Base-by-base conservation (phyloP, 306 rosid genomes). In the Gastrolobium bilobum region DNA sequence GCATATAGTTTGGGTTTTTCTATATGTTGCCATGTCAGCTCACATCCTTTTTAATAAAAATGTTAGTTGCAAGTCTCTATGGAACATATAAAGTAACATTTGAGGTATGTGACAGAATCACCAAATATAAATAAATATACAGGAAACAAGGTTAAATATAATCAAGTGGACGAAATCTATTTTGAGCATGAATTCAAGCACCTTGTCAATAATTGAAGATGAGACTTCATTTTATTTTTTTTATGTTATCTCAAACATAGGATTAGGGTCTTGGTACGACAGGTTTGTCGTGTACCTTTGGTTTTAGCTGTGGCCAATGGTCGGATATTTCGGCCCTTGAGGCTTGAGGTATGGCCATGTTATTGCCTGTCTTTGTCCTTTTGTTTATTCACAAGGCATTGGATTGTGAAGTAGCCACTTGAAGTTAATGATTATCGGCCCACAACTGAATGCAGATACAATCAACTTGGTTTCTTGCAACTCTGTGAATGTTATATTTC, bases 391-490 rank as follows among this genome's bases (percentile, higher is more conserved):
- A 60, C 34, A 38, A 4, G 77, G 1, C 66, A 71, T 2, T 15
- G 2, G 52, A 3, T 2, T 73, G 61, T 63, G 52, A 73, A 42
- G 40, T 51, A 10, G 72, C 58, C 0, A 44, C 63, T 73, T 56
- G 61, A 34, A 34, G 39, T 58, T 13, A 1, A 20, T 60, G 5
- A 44, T 58, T 43, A 40, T 61, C 56, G 33, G 67, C 50, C 46
- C 65, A 64, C 61, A 42, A 53, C 2, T 56, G 0, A 37, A 7
- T 63, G 34, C 7, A 37, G 3, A 62, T 39, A 10, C 51, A 34
- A 11, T 14, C 59, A 71, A 80, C 53, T 68, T 44, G 83, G 54
- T 79, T 59, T 2, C 82, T 69, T 79, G 63, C 71, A 48, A 26
- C 35, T 48, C 13, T 48, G 30, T 10, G 1, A 56, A 57, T 46